Conservation (phyloP, 1,139 yeast species). For the Magnusiomyces tetraspermus region DNA sequence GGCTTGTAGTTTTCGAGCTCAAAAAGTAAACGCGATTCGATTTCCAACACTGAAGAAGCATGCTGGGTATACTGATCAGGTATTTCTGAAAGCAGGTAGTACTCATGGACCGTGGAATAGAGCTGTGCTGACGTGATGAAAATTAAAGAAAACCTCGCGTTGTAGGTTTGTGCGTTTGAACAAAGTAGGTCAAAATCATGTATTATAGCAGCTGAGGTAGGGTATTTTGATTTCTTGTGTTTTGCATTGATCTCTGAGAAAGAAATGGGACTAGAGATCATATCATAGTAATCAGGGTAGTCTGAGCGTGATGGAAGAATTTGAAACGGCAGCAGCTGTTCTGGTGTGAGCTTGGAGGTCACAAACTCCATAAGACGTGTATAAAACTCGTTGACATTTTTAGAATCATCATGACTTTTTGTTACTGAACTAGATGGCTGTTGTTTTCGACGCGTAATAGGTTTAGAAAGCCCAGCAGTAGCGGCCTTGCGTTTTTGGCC, state of each 20-base stretch:
- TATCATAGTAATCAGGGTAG: conserved; percentile 4
- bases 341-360: neutral
- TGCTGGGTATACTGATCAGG: neutral
- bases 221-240: neutral
- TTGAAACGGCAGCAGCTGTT: conserved; percentile 1
- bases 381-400: neutral
- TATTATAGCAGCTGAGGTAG: neutral
- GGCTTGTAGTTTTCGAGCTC: conserved; percentile 3
- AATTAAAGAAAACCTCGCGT: neutral
- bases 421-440: too few species aligned
- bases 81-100: neutral
- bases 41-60: neutral
- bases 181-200: conserved; percentile 1
- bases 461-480: neutral
- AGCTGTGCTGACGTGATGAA: neutral
- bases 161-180: conserved; percentile 2
- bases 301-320: neutral
- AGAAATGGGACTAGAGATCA: neutral
- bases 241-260: neutral
- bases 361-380: neutral
- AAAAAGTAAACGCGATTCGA: neutral
- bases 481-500: neutral
- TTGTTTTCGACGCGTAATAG: neutral
- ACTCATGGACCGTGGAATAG: neutral
- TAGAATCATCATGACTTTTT: too few species aligned